phyloP scores from a whole-genome alignment of 140 eudicot genomes.

The Senecio squalidus region DNA sequence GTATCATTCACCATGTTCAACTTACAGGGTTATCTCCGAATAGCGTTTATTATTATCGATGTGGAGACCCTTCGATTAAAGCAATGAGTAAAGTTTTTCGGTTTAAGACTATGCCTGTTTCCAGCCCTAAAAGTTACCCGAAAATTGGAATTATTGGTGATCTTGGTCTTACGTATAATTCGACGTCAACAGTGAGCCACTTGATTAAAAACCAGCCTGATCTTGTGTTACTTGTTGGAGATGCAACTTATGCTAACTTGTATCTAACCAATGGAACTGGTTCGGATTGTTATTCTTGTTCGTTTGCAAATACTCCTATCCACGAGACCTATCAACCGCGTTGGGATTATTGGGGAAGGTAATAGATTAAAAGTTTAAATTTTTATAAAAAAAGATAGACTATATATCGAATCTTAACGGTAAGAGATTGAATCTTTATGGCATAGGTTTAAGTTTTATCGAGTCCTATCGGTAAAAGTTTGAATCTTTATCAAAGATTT shows the following conservation, averaged over 20 bases:
- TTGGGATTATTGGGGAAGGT: slow-evolving; percentile 99
- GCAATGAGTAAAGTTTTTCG: slow-evolving; percentile 54
- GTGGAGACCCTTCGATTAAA: slow-evolving; percentile 79
- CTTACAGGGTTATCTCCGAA: slow-evolving; percentile 72
- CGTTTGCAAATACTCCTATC: slow-evolving; percentile 78
- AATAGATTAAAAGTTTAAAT: slow-evolving; percentile 7
- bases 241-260: slow-evolving; percentile 86
- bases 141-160: slow-evolving; percentile 79
- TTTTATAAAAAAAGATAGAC: too few relatives aligned
- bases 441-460: not conserved
- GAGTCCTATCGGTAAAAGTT: not conserved
- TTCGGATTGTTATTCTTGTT: slow-evolving; percentile 92
- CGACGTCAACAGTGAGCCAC: slow-evolving; percentile 75
- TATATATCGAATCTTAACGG: too few relatives aligned
- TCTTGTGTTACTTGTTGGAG: slow-evolving; percentile 85
- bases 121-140: slow-evolving; percentile 59
- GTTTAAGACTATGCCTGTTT: slow-evolving; percentile 82
- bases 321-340: slow-evolving; percentile 98
- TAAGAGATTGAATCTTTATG: not conserved
- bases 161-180: slow-evolving; percentile 87
- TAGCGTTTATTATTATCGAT: slow-evolving; percentile 57
- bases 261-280: slow-evolving; percentile 94
- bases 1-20: slow-evolving; percentile 90
- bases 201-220: slow-evolving; percentile 67
- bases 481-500: not conserved